Evolutionary conservation across 805 yeast genomes (phyloP), one percentile per base, ranked within the genome.

Genomic region (Ogataea glucozyma): DNA sequence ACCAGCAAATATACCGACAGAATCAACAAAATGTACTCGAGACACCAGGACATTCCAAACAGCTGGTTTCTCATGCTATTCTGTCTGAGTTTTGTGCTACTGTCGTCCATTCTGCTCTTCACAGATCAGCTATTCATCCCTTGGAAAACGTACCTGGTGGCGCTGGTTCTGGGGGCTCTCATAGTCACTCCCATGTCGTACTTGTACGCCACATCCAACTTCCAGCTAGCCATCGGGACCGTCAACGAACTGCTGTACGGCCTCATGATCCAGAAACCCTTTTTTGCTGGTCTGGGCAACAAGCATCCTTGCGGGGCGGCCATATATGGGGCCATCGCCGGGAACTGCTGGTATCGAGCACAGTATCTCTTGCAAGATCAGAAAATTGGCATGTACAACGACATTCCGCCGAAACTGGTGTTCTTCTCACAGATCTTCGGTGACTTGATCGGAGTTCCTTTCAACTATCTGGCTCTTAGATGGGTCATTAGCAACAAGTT

Each of bases 391-490:
- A 74, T 75, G 49, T 78, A 78, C 60, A 75, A 72, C 57, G 72
- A 72, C 48, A 53, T 78, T 12, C 79, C 81, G 0, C 83, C 83
- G 1, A 66, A 61, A 26, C 57, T 66, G 2, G 73, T 77, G 7
- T 78, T 78, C 47, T 61, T 73, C 31, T 73, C 78, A 0, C 82
- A 78, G 51, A 48, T 77, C 4, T 66, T 71, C 50, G 82, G 82
- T 1, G 79, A 75, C 48, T 39, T 74, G 12, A 58, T 78, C 19
- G 81, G 81, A 6, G 71, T 74, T n/a, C 77, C 80, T 4, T 61
- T 75, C 49, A 77, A 76, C 51, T 76, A 75, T 51, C 37, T 67
- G 6, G 73, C 78, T 1, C 56, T 77, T 33, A 63, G 69, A 38
- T 76, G 80, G 78, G 72, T 75, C 16, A 41, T 75, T 21, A 46